Percentiles rank a stretch among this genome's conserved stretches.
Conservation (phyloP, 345 rosid species). For the Aquilaria yunnanensis region DNA sequence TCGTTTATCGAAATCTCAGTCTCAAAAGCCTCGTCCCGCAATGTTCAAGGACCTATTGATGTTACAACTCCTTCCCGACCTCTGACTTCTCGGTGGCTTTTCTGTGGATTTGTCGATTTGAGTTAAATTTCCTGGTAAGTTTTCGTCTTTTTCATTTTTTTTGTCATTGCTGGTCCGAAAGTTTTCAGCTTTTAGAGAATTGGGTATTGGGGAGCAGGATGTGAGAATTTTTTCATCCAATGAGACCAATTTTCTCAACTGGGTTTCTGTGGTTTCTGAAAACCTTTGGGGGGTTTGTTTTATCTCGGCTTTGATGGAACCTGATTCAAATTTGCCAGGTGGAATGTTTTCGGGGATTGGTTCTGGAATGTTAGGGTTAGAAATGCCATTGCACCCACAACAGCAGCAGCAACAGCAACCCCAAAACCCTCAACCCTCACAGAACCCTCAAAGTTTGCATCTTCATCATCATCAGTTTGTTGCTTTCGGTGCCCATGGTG, state of each 20-base stretch:
- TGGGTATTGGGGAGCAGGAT: not conserved
- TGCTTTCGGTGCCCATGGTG: constrained; percentile 33
- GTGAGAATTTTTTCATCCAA: constrained; percentile 2
- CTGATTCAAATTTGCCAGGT: constrained; percentile 41
- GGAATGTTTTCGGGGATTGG: constrained; percentile 64
- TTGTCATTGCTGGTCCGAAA: not conserved
- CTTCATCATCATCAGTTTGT: constrained; percentile 53
- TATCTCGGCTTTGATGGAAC: constrained; percentile 44
- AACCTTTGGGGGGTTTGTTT: not conserved
- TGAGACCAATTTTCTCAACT: constrained; percentile 4
- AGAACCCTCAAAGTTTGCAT: constrained; percentile 28
- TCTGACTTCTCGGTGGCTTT: constrained; percentile 2
- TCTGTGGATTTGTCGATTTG: not conserved
- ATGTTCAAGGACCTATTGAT: constrained; percentile 10
- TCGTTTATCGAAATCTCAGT: constrained; percentile 1
- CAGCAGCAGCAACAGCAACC: constrained; percentile 18
- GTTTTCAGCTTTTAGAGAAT: not conserved
- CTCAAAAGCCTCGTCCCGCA: not conserved
- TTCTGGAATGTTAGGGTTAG: constrained; percentile 72
- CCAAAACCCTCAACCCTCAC: constrained; percentile 24
- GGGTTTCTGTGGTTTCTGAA: constrained; percentile 10
- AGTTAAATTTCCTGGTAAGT: constrained; percentile 1
- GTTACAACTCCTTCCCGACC: constrained; percentile 10
- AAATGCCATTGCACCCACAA: constrained; percentile 61
- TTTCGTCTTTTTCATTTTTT: not conserved